These are phyloP conservation scores for Pythium aphanidermatum DNA, from an alignment of 352 stramenopile species.

Conservation along the genomic window DNA sequence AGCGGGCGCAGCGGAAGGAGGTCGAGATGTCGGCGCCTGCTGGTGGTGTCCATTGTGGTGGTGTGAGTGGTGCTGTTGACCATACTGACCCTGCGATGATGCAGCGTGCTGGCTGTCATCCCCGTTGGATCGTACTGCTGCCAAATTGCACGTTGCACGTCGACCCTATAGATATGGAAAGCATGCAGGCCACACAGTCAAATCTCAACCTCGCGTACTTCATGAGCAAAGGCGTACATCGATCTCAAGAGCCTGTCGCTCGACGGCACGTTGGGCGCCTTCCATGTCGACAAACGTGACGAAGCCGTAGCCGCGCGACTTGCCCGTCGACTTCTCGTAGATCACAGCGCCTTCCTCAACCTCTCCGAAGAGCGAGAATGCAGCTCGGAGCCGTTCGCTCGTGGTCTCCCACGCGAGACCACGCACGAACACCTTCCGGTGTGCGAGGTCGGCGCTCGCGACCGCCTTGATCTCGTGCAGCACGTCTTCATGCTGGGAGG, in stretches of 20 bases:
- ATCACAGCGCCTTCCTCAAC: constrained; percentile 58
- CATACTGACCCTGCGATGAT: constrained; percentile 14
- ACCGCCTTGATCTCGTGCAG: constrained; percentile 52
- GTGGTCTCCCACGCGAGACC: constrained; percentile 56
- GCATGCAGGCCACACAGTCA: not conserved
- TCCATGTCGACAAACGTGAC: constrained; percentile 69
- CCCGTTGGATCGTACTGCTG: constrained; percentile 31
- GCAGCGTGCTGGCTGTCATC: constrained; percentile 21
- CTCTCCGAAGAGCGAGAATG: constrained; percentile 48
- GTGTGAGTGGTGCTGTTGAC: constrained; percentile 4
- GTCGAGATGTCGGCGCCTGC: constrained; percentile 1
- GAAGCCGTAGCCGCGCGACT: constrained; percentile 59
- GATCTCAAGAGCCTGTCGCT: constrained; percentile 45
- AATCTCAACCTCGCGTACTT: not conserved
- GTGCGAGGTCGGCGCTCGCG: constrained; percentile 41
- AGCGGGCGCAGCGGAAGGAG: not conserved
- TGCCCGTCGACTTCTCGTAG: constrained; percentile 52
- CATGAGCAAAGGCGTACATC: constrained; percentile 30
- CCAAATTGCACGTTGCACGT: constrained; percentile 44
- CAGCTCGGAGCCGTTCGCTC: constrained; percentile 35
- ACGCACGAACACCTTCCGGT: constrained; percentile 69
- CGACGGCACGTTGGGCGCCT: constrained; percentile 35
- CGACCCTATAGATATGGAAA: constrained; percentile 22
- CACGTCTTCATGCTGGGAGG: constrained; percentile 50
- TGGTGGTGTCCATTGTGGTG: constrained; percentile 15